Percentiles rank a stretch among this genome's conserved stretches.
Conservation (phyloP, 2,329 filamentous ascomycete species). For the Xenoacremonium recifei region DNA sequence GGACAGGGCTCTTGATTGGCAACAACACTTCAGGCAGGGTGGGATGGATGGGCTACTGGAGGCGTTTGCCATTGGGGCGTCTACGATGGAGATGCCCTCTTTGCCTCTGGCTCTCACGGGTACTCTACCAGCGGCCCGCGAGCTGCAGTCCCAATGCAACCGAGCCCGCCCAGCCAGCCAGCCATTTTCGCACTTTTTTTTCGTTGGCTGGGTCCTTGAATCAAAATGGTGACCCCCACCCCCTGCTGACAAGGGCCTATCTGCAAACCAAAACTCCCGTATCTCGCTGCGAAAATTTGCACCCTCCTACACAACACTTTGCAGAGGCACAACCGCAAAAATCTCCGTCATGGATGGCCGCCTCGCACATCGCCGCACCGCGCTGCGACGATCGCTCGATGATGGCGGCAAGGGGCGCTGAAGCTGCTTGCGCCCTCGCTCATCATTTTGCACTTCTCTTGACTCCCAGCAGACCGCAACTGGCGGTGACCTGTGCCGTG, state of each 20-base stretch:
- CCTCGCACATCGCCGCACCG: not conserved
- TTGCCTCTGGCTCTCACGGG: too few relatives aligned
- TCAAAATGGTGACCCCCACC: not conserved
- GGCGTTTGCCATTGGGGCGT: not conserved
- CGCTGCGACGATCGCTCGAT: not conserved
- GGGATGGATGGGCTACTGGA: not conserved
- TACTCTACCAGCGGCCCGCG: not conserved
- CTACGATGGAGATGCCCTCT: too few relatives aligned
- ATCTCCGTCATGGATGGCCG: not conserved
- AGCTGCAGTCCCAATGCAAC: too few relatives aligned
- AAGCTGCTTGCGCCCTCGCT: too few relatives aligned
- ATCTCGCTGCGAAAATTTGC: slow-evolving; percentile 3
- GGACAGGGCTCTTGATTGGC: slow-evolving; percentile 6
- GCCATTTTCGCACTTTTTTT: too few relatives aligned
- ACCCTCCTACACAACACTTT: slow-evolving; percentile 1
- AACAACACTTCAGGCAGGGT: not conserved
- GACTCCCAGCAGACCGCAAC: too few relatives aligned
- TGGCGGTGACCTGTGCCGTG: too few relatives aligned
- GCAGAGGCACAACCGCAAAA: not conserved
- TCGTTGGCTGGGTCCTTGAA: not conserved
- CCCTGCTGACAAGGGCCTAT: slow-evolving; percentile 7
- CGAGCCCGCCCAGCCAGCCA: too few relatives aligned
- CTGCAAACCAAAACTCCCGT: slow-evolving; percentile 6
- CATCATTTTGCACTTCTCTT: too few relatives aligned
- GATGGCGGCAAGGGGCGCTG: too few relatives aligned